Evolutionary conservation across 1,139 yeast genomes (phyloP).

Genomic region (Debaryomycetaceae sp.): DNA sequence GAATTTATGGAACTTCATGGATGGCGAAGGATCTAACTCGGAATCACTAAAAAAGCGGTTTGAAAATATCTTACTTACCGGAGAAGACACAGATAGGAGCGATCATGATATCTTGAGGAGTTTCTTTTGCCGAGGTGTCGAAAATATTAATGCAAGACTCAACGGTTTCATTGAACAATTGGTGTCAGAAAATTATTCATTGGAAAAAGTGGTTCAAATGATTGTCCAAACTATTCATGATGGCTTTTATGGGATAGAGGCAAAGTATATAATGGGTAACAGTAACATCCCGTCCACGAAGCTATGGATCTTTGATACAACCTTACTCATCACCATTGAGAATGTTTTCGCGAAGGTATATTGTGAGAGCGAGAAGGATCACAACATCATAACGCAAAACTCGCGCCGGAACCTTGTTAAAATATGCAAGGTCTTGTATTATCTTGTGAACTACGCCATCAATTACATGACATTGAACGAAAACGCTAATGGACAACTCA

Average conservation of each 20-base stretch:
- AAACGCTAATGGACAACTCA: slow-evolving; percentile 18
- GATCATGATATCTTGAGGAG: slow-evolving; percentile 20
- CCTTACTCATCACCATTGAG: slow-evolving; percentile 30
- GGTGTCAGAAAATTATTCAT: slow-evolving; percentile 16
- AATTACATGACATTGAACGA: slow-evolving; percentile 26
- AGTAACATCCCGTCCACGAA: slow-evolving; percentile 17
- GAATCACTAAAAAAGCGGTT: slow-evolving; percentile 12
- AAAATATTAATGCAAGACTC: slow-evolving; percentile 33
- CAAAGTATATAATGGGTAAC: slow-evolving; percentile 23
- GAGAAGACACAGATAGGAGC: slow-evolving; percentile 8
- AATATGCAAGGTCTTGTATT: slow-evolving; percentile 33
- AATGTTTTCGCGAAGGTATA: slow-evolving; percentile 24
- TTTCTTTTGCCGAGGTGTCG: slow-evolving; percentile 27
- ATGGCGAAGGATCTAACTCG: slow-evolving; percentile 11
- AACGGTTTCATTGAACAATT: slow-evolving; percentile 28
- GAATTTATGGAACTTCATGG: slow-evolving; percentile 44
- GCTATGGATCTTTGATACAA: slow-evolving; percentile 42
- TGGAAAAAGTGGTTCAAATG: slow-evolving; percentile 25
- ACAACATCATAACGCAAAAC: slow-evolving; percentile 12
- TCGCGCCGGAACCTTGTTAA: slow-evolving; percentile 19
- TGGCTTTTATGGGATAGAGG: slow-evolving; percentile 45
- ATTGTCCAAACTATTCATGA: slow-evolving; percentile 36
- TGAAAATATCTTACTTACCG: slow-evolving; percentile 9
- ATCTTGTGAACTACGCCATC: slow-evolving; percentile 37
- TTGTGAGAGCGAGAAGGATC: slow-evolving; percentile 9